Conservation (phyloP, 306 rosid genomes). For the Lotus japonicus region DNA sequence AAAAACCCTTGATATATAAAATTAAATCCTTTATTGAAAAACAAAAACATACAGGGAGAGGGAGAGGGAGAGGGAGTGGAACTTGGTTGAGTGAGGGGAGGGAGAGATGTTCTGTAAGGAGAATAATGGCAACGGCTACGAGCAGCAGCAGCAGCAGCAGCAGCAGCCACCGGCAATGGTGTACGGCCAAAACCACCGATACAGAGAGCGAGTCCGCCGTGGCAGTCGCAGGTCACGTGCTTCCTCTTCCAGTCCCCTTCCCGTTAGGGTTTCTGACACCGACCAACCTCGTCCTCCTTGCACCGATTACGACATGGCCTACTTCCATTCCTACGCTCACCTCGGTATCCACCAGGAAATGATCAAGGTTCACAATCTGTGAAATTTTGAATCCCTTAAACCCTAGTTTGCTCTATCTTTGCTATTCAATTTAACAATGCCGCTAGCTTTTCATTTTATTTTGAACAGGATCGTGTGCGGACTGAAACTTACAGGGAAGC, state of each 20-base stretch:
- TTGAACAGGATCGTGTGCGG: constrained; percentile 72
- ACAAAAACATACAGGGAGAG: no score
- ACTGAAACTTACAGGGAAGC: constrained; percentile 85
- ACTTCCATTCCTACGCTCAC: constrained; percentile 89
- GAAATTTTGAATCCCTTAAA: constrained; percentile 3
- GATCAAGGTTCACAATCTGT: constrained; percentile 61
- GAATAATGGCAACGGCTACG: constrained; percentile 36
- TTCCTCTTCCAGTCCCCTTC: background rate
- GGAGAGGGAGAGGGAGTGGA: no score
- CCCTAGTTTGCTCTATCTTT: background rate
- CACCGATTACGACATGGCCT: constrained; percentile 91
- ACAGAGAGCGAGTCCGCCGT: constrained; percentile 56
- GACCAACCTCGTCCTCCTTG: constrained; percentile 52
- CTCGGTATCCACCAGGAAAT: constrained; percentile 96
- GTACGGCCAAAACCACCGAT: constrained; percentile 16
- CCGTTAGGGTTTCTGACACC: constrained; percentile 62
- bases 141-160: constrained; percentile 12
- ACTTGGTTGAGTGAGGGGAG: background rate
- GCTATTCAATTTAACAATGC: background rate
- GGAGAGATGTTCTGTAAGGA: constrained; percentile 15
- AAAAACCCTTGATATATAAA: no score
- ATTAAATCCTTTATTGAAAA: no score
- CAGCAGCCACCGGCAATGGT: constrained; percentile 20
- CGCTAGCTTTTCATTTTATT: background rate
- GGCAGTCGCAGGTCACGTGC: constrained; percentile 61